Percentiles rank a stretch among this genome's conserved stretches.
Evolutionary conservation across 257 asterid species (phyloP).

Genomic region (Pogostemon cablin): DNA sequence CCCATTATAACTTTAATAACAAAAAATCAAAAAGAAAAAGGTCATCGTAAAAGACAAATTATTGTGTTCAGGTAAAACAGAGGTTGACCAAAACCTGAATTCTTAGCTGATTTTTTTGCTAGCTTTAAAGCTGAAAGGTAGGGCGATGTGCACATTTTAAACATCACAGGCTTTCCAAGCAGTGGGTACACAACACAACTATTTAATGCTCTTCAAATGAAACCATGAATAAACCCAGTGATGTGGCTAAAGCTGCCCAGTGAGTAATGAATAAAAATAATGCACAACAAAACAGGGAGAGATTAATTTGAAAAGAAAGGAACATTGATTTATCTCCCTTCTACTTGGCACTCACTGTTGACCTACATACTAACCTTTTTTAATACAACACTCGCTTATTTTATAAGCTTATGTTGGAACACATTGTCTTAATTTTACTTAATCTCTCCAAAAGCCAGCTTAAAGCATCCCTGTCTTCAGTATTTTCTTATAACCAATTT

Average conservation of each 20-base stretch:
- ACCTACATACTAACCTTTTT: background rate
- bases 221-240: slow-evolving; percentile 13
- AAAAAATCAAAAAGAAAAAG: background rate
- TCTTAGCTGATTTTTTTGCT: slow-evolving; percentile 1
- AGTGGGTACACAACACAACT: background rate
- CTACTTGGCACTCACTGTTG: background rate
- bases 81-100: background rate
- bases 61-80: background rate
- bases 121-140: background rate
- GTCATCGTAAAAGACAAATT: background rate
- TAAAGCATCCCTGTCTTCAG: background rate
- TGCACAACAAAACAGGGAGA: background rate
- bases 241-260: background rate
- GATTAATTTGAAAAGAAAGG: background rate
- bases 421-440: background rate
- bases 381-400: background rate
- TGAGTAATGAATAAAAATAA: background rate
- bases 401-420: background rate
- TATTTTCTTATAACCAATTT: background rate
- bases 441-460: background rate
- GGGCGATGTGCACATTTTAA: background rate
- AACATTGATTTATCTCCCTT: background rate
- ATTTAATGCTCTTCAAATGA: background rate
- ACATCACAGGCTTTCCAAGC: background rate
- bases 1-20: background rate